Evolutionary conservation across 2,329 filamentous ascomycete species (phyloP).

Genomic region (Colletotrichum viniferum): DNA sequence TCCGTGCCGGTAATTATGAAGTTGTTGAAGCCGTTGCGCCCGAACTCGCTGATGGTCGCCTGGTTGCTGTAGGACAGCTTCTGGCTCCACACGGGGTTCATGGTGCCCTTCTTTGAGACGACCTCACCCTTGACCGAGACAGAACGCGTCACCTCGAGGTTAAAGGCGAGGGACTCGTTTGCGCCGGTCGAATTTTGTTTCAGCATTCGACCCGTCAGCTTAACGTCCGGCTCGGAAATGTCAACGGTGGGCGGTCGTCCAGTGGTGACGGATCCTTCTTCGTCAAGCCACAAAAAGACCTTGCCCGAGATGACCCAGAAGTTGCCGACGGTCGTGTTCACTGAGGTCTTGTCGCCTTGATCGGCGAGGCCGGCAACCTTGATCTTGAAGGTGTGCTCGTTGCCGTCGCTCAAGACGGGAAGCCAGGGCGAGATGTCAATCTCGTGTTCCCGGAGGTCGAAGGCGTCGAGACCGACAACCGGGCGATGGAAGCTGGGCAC

Average conservation of each 20-base stretch:
- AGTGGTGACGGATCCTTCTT: constrained; percentile 54
- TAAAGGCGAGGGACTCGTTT: constrained; percentile 66
- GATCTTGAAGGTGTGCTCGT: constrained; percentile 70
- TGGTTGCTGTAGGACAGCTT: constrained; percentile 57
- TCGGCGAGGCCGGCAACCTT: constrained; percentile 69
- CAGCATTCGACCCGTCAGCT: constrained; percentile 50
- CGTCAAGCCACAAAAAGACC: constrained; percentile 77
- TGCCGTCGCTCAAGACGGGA: constrained; percentile 69
- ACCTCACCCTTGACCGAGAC: constrained; percentile 59
- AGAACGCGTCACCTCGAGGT: constrained; percentile 57
- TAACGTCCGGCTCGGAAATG: constrained; percentile 46
- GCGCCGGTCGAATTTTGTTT: constrained; percentile 51
- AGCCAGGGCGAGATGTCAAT: constrained; percentile 84
- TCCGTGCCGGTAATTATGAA: constrained; percentile 35
- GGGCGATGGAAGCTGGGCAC: constrained; percentile 79
- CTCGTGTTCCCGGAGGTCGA: constrained; percentile 79
- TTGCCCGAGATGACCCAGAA: constrained; percentile 82
- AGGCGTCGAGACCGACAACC: constrained; percentile 78
- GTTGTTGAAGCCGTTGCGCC: constrained; percentile 31
- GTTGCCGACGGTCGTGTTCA: constrained; percentile 62
- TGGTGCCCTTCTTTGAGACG: constrained; percentile 48
- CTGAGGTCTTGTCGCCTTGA: constrained; percentile 45
- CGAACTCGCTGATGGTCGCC: constrained; percentile 38
- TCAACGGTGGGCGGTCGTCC: constrained; percentile 41
- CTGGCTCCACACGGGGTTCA: constrained; percentile 59